A percentile compares a stretch with the other conserved stretches of the same genome.
Evolutionary conservation across 192 early-diverging fungal species (phyloP).

Genomic region (Dimargaris cristalligena): DNA sequence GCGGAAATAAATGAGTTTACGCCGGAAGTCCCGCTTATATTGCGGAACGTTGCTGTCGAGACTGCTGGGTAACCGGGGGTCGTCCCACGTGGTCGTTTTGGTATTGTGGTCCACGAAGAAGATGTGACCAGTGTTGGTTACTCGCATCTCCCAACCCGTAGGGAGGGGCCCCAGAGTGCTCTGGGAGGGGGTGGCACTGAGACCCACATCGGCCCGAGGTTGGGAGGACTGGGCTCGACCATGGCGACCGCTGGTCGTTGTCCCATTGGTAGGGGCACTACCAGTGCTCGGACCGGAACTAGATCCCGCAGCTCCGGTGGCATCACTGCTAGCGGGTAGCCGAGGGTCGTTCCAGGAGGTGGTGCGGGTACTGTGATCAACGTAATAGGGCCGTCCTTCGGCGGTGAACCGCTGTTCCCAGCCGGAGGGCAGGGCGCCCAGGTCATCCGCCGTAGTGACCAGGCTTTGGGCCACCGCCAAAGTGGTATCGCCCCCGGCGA

Average conservation of each 20-base stretch:
- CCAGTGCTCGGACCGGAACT: conserved; percentile 24
- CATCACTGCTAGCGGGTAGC: conserved; percentile 20
- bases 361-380: conserved; percentile 77
- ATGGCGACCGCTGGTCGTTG: conserved; percentile 11
- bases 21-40: conserved; percentile 96
- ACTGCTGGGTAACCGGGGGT: conserved; percentile 67
- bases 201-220: not conserved
- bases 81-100: conserved; percentile 98
- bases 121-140: conserved; percentile 80
- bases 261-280: conserved; percentile 15
- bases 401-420: conserved; percentile 67
- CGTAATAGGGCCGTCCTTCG: conserved; percentile 75
- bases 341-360: conserved; percentile 89
- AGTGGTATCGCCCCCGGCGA: conserved; percentile 9
- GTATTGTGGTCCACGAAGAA: conserved; percentile 99
- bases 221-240: not conserved
- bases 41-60: conserved; percentile 85
- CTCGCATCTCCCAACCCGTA: conserved; percentile 96
- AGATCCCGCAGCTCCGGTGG: conserved; percentile 20
- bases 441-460: conserved; percentile 15
- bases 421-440: conserved; percentile 66
- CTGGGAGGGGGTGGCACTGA: conserved; percentile 16
- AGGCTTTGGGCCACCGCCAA: conserved; percentile 13
- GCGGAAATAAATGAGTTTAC: conserved; percentile 93
- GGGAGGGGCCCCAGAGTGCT: conserved; percentile 67